Evolutionary conservation across 345 rosid genomes (phyloP), one percentile per base, ranked within the genome.

Genomic region (Linum tenue): DNA sequence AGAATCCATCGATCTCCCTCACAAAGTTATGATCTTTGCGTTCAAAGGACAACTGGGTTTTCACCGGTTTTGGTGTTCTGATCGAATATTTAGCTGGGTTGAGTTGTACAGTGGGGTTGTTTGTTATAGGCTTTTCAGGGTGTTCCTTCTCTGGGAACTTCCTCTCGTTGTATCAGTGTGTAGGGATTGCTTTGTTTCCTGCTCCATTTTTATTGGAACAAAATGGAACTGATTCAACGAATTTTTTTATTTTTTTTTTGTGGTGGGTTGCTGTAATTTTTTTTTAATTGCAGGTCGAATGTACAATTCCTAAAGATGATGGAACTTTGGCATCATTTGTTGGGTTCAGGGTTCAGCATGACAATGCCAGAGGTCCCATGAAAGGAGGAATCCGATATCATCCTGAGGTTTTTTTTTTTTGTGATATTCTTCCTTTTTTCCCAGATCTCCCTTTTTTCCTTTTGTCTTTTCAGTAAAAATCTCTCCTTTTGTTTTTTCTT

Each of bases 351-450:
- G 79, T 94, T 73, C 99, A 94, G 67, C 99, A 90, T 62, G 99
- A 94, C 80, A 94, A 94, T 83, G 92, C 96, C 36, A 82, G 99
- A 70, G 99, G 99, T 58, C 99, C 99, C 39, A 90, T 90, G 99
- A 94, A 94, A 70, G 99, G 99, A 66, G 99, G 97, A 56, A 94
- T 94, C 79, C 79, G 99, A 90, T 90, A 86, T 73, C 99, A 94
- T 66, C 99, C 91, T 2, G 96, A 94, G 97, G 97, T 88, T 73
- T 62, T 7, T 63, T 67, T 39, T 14, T 22, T 0, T 22, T 22
- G n/a, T n/a, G 31, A 22, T 22, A 22, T 22, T 22, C 31, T 22
- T 22, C 31, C 31, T 22, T 22, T 22, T 22, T 22, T 22, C 31
- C 31, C 31, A 22, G 31, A 22, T 22, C 31, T 0, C 31, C 31